Evolutionary conservation across 305 asterid species (phyloP).

Genomic region (Euphrasia arctica): DNA sequence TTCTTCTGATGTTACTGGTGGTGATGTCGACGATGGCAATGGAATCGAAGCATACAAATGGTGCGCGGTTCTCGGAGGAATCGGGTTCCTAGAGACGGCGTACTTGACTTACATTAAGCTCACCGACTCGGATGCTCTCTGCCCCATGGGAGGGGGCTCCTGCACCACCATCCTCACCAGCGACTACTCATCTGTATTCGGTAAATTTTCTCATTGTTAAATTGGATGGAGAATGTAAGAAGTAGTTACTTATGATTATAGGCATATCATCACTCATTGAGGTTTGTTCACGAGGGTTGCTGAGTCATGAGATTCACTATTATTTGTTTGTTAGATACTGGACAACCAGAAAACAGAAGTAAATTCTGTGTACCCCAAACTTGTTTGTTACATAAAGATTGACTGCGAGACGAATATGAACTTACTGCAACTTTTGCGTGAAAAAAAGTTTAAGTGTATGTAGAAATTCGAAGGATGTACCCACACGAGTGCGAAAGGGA

Average conservation of each 20-base stretch:
- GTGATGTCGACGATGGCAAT: conserved; percentile 24
- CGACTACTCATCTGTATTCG: conserved; percentile 67
- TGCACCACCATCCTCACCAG: conserved; percentile 78
- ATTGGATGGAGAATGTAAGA: conserved; percentile 8
- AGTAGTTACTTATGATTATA: neutral
- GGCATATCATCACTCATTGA: neutral
- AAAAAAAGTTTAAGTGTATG: neutral
- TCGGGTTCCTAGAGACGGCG: conserved; percentile 83
- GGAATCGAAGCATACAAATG: conserved; percentile 54
- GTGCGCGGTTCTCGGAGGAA: conserved; percentile 74
- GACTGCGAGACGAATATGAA: conserved; percentile 1
- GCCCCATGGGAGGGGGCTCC: conserved; percentile 68
- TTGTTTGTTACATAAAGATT: conserved; percentile 5
- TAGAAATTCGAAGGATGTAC: too few species aligned
- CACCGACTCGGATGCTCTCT: conserved; percentile 71
- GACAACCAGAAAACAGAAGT: neutral
- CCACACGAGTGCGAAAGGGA: too few species aligned
- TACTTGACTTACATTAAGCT: conserved; percentile 82
- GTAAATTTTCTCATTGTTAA: conserved; percentile 34
- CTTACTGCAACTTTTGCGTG: neutral
- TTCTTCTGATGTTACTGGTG: conserved; percentile 31
- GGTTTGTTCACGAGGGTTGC: conserved; percentile 9
- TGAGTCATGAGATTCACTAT: neutral
- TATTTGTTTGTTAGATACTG: conserved; percentile 9
- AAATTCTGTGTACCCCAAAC: neutral